These are phyloP conservation scores for Phaseolus coccineus DNA, from an alignment of 331 rosid genomes.

Conservation along the genomic window DNA sequence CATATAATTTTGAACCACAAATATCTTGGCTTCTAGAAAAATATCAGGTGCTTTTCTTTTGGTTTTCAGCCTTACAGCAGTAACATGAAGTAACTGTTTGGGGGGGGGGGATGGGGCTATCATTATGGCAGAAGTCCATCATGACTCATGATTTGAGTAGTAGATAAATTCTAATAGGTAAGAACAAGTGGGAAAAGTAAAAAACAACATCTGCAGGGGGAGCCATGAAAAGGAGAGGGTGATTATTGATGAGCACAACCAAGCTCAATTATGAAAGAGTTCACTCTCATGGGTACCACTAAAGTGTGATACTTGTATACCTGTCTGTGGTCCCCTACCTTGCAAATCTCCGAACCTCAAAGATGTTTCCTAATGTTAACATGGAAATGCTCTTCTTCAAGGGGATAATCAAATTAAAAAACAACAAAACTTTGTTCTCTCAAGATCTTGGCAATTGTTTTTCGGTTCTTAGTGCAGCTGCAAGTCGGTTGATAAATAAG, in stretches of 20 bases:
- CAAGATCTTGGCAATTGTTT: conserved; percentile 49
- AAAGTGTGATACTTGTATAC: conserved; percentile 57
- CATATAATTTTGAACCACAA: conserved; percentile 17
- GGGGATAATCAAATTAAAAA: not conserved
- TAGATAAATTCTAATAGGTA: conserved; percentile 37
- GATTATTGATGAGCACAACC: conserved; percentile 57
- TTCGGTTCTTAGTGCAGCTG: conserved; percentile 43
- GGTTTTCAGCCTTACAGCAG: conserved; percentile 29
- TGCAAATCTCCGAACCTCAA: conserved; percentile 57
- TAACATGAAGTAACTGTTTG: conserved; percentile 23
- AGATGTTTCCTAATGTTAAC: conserved; percentile 40
- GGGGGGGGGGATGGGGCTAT: not conserved
- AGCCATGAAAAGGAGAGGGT: conserved; percentile 57
- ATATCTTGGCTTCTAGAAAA: conserved; percentile 18
- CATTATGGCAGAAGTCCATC: conserved; percentile 9
- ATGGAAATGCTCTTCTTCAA: conserved; percentile 49
- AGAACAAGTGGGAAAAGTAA: conserved; percentile 55
- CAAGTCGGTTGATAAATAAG: conserved; percentile 38
- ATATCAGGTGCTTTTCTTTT: conserved; percentile 33
- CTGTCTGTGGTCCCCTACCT: conserved; percentile 77
- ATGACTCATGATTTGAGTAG: conserved; percentile 38
- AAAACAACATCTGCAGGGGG: conserved; percentile 56
- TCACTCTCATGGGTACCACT: conserved; percentile 61
- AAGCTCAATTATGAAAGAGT: conserved; percentile 62
- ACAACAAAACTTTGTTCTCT: not conserved